A percentile compares a stretch with the other conserved stretches of the same genome.
phyloP scores from a whole-genome alignment of 768 basidiomycete species.

The Chalciporus sphaerocephalus region DNA sequence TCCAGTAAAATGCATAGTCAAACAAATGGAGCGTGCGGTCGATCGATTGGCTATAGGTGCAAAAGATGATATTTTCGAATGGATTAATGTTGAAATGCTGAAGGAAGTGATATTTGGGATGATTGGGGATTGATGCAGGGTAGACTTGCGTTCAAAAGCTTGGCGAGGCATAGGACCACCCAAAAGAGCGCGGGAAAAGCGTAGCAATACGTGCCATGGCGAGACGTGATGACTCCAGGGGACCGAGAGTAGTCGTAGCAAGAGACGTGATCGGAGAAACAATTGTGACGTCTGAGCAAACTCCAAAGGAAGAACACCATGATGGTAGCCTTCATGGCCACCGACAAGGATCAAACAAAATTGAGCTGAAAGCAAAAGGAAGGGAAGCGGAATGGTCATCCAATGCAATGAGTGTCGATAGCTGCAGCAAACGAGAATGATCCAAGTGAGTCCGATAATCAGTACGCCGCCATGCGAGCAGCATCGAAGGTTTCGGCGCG shows the following conservation, averaged over 20 bases:
- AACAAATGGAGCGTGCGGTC: conserved; percentile 31
- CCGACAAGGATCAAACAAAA: conserved; percentile 3
- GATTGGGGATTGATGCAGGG: conserved; percentile 8
- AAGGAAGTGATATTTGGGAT: conserved; percentile 12
- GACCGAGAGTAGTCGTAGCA: conserved; percentile 10
- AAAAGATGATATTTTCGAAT: conserved; percentile 21
- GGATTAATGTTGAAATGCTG: conserved; percentile 18
- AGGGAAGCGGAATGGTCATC: neutral
- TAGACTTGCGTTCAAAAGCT: conserved; percentile 7
- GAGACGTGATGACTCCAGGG: conserved; percentile 10
- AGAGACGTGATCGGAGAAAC: conserved; percentile 8
- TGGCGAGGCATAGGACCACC: conserved; percentile 9
- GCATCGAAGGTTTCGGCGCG: conserved; percentile 72
- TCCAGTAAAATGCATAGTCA: conserved; percentile 21
- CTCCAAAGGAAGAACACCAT: conserved; percentile 2
- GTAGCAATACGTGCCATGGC: conserved; percentile 14
- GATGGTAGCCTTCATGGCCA: conserved; percentile 7
- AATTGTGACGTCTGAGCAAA: neutral
- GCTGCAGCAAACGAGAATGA: neutral
- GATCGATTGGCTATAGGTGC: conserved; percentile 19
- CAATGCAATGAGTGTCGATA: conserved; percentile 2
- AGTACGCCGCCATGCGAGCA: conserved; percentile 47
- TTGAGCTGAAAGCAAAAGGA: conserved; percentile 6
- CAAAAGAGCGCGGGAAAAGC: conserved; percentile 6
- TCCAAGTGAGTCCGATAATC: conserved; percentile 21